Evolutionary conservation across 2,329 filamentous ascomycete genomes (phyloP), one percentile per base, ranked within the genome.

Genomic region (Alternaria arbusti): DNA sequence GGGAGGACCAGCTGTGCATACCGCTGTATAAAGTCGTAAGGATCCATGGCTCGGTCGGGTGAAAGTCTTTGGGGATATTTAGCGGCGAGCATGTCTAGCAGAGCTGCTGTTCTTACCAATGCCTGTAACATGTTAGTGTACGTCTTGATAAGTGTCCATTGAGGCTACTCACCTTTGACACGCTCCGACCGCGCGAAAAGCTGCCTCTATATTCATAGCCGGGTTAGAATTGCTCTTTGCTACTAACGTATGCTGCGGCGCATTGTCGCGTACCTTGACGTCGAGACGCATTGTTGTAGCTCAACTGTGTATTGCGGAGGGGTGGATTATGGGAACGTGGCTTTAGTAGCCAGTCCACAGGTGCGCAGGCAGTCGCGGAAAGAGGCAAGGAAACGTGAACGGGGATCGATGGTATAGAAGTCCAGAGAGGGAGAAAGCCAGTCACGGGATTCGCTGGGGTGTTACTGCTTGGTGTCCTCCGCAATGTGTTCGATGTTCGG

Each of bases 11-110:
- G 55, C 54, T 59, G 32, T 61, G 66, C 78, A 54, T 89, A 94
- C 92, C 94, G 85, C 93, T 97, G 84, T 99, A 99, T 69, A 99
- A 86, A 23, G 96, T 98, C 30, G 95, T 97, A 77, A 98, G 88
- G 68, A 91, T 90, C 88, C 95, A 97, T 89, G 94, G 94, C 85
- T 97, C 95, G 63, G 93, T 93, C 45, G 94, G 94, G 81, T 98
- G 95, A 81, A 97, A 98, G 85, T 98, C 95, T 82, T 97, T 94
- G 79, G 92, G 44, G 46, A 22, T 52, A 10, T 61, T 75, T 68
- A 76, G 73, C 59, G 57, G 26, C 11, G 60, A 17, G n/a, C 22
- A 12, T 46, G 25, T 54, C 4, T 51, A n/a, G 52, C 51, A 28
- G 44, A 56, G 54, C 54, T 57, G 50, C 54, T 59, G 44, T 64